Conservation (phyloP, 352 stramenopile genomes). For the Globisporangium viniferum region DNA sequence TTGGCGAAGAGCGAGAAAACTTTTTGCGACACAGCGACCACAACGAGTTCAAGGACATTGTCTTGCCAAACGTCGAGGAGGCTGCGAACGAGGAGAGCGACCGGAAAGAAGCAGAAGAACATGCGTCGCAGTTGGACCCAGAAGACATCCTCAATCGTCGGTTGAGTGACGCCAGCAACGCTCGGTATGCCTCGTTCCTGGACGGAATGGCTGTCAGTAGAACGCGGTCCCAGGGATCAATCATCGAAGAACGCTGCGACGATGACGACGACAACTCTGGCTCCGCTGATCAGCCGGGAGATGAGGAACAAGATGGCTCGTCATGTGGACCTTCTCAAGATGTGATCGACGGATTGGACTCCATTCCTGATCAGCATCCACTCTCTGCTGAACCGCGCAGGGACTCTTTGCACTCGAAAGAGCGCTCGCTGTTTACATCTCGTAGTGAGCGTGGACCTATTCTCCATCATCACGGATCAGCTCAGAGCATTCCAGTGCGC, state of each 20-base stretch:
- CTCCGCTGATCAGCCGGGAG: conserved; percentile 5
- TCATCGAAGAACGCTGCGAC: not conserved
- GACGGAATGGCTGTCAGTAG: not conserved
- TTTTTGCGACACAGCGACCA: conserved; percentile 30
- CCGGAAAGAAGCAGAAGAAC: not conserved
- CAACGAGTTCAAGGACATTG: conserved; percentile 6
- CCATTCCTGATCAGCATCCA: not conserved
- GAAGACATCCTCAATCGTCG: not conserved
- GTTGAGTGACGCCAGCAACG: not conserved
- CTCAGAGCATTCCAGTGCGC: not conserved
- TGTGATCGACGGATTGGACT: not conserved
- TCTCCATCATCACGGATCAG: not conserved
- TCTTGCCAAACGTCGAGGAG: conserved; percentile 7
- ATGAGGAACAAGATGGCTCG: conserved; percentile 20
- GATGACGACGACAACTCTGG: not conserved
- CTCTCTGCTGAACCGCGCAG: not conserved
- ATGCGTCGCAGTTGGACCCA: not conserved
- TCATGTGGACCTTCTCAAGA: conserved; percentile 9
- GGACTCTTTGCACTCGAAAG: not conserved
- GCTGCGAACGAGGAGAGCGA: conserved; percentile 1
- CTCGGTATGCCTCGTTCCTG: conserved; percentile 6
- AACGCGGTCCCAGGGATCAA: conserved; percentile 6
- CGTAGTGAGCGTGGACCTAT: not conserved
- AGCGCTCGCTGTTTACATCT: not conserved
- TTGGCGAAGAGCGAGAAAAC: conserved; percentile 31